phyloP scores from a whole-genome alignment of 306 rosid genomes.

The Crataegus laevigata region DNA sequence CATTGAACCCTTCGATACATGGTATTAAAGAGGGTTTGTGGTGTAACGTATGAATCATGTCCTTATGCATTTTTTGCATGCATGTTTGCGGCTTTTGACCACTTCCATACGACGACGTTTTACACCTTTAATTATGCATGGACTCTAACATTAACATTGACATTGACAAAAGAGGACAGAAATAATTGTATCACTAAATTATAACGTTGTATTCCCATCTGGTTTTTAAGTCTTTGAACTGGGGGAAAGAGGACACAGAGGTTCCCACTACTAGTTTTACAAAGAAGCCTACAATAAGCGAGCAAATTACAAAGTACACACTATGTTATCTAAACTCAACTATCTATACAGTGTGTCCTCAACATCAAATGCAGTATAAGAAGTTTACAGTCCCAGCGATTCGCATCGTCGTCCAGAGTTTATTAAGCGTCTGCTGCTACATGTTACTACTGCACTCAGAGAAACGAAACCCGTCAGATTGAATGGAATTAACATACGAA shows the following conservation, averaged over 20 bases:
- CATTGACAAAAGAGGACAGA: not conserved
- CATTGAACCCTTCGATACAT: not conserved
- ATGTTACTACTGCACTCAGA: slow-evolving; percentile 6
- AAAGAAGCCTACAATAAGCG: not conserved
- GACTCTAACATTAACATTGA: not conserved
- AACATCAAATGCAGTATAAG: not conserved
- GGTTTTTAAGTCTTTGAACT: not conserved
- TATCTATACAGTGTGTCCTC: not conserved
- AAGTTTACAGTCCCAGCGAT: not conserved
- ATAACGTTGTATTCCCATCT: not conserved
- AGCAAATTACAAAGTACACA: not conserved
- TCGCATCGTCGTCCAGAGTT: not conserved
- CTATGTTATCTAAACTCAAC: not conserved
- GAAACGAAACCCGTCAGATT: not conserved
- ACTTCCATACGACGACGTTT: not conserved
- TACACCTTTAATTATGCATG: not conserved
- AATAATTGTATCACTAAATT: not conserved
- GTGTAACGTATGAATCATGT: too few relatives aligned
- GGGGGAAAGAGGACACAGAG: not conserved
- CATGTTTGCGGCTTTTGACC: not conserved
- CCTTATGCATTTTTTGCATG: not conserved
- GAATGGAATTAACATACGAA: not conserved
- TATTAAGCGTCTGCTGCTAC: not conserved
- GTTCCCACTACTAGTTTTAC: not conserved
- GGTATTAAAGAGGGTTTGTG: too few relatives aligned